Base-by-base conservation (phyloP, 495 filamentous ascomycete genomes). In the Neurospora sp. region DNA sequence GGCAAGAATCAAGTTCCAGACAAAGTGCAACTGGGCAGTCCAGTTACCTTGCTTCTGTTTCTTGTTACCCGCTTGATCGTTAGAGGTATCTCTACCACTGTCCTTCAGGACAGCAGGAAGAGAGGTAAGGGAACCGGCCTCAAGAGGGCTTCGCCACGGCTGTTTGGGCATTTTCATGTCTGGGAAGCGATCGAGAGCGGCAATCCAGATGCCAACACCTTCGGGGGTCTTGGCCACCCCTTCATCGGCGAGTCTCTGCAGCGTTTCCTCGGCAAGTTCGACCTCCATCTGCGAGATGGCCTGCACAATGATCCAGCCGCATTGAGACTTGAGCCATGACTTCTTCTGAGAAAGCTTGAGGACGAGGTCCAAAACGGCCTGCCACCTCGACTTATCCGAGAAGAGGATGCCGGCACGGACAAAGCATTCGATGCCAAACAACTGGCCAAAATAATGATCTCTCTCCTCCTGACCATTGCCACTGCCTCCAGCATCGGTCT, bases 121-220 rank as follows among this genome's bases (percentile, higher is more conserved):
- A 65, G 83, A 82, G 38, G 80, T 80, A 22, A 90, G 85, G 71
- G 95, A 90, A 48, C 88, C 85, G 0, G 81, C 79, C 39, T 86
- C 86, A 74, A 98, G 78, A 0, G 96, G 96, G 78, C 92, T 86
- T 70, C 88, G 85, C 96, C 96, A 98, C 16, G 92, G 84, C 73
- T 91, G 88, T 53, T 78, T 79, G 1, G 93, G 92, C 18, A 92
- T 84, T 20, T 84, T 84, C 68, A 90, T 86, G 7, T 86, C 81
- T 0, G 92, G 89, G 76, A 92, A 93, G 59, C 84, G 80, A 71
- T 89, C 86, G 73, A 85, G 82, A 12, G 91, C 86, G 10, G 85
- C 85, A 69, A 98, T 83, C 95, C 95, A 99, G 71, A 97, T 88
- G 4, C 93, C 93, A 59, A 97, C 87, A 20, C 95, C 95, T 78